Evolutionary conservation across 371 early-diverging fungal genomes (phyloP).

Genomic region (Conidiobolus incongruus): DNA sequence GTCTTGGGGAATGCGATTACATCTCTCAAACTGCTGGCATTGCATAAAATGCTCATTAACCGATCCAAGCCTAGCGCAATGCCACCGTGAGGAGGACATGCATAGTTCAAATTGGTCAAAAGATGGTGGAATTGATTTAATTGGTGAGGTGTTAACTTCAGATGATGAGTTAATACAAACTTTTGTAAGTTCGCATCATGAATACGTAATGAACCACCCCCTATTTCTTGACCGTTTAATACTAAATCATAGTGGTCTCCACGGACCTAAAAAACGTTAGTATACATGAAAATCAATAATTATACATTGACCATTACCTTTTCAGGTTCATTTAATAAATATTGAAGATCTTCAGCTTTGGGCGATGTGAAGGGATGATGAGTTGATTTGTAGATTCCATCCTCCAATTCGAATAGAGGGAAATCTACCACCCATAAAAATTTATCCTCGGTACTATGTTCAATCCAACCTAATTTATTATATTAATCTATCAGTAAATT

Average conservation of each 20-base stretch:
- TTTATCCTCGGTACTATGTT: no score
- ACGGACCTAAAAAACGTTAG: slow-evolving; percentile 17
- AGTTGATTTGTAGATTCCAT: slow-evolving; percentile 12
- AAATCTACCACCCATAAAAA: slow-evolving; percentile 81
- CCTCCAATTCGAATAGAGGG: slow-evolving; percentile 60
- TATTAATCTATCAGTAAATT: background rate
- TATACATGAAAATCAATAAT: background rate
- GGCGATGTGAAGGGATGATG: slow-evolving; percentile 92
- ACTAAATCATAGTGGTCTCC: slow-evolving; percentile 84
- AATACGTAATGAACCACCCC: slow-evolving; percentile 78
- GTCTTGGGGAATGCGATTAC: slow-evolving; percentile 90
- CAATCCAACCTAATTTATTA: no score
- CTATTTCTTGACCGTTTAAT: slow-evolving; percentile 78
- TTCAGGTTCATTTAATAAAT: slow-evolving; percentile 32
- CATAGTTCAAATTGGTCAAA: slow-evolving; percentile 52
- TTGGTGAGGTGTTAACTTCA: slow-evolving; percentile 16
- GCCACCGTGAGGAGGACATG: slow-evolving; percentile 86
- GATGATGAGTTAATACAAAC: slow-evolving; percentile 15
- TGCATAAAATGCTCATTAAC: slow-evolving; percentile 51
- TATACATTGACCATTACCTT: slow-evolving; percentile 7
- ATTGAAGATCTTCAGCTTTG: slow-evolving; percentile 28
- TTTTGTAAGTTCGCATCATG: slow-evolving; percentile 59
- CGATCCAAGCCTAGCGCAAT: slow-evolving; percentile 78
- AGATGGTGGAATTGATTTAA: slow-evolving; percentile 54
- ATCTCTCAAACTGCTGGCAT: slow-evolving; percentile 52